Base-by-base conservation (phyloP, 805 yeast species). In the Candida bentonensis region DNA sequence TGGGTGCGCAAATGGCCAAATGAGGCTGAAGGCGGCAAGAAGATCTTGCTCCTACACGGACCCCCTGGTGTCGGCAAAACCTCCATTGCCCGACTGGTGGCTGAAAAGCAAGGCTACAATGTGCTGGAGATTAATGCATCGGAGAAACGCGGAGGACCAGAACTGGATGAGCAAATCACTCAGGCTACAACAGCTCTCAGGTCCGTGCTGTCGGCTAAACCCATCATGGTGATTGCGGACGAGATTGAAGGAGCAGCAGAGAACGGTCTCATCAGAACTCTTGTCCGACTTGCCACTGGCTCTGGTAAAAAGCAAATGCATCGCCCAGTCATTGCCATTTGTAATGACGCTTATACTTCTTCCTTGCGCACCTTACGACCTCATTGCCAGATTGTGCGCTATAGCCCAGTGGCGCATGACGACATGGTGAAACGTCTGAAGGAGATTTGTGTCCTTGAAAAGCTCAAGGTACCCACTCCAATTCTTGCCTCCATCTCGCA, bases 61-160 rank as follows among this genome's bases (percentile, higher is more conserved):
- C 92, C 95, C 0, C 87, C 95, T 0, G 98, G 98, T 1, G 70
- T 82, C 15, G 98, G 98, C 7, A 89, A 89, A 57, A 88, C 97
- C 0, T 75, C 92, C 0, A 79, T 87, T 1, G 85, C 89, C 0
- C 96, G 88, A 55, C 74, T 86, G 1, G 71, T 87, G 28, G 92
- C 95, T 2, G 70, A 69, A 40, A 95, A 84, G 50, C 73, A 83
- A 33, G 94, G 94, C 0, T 89, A 82, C 58, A 76, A 78, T 40
- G 73, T 82, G 0, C 71, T 82, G 51, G 98, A 89, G 54, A 72
- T 89, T 48, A 89, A 89, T 62, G 95, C 97, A 3, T 74, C 82
- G 59, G 87, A 79, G 54, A 86, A 81, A 56, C 68, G 89, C 48
- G 72, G 81, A 0, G 84, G 82, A 0, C 60, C 60, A n/a, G 55